Conservation (phyloP, 1,284 basidiomycete genomes). For the Ceratobasidium sp. region DNA sequence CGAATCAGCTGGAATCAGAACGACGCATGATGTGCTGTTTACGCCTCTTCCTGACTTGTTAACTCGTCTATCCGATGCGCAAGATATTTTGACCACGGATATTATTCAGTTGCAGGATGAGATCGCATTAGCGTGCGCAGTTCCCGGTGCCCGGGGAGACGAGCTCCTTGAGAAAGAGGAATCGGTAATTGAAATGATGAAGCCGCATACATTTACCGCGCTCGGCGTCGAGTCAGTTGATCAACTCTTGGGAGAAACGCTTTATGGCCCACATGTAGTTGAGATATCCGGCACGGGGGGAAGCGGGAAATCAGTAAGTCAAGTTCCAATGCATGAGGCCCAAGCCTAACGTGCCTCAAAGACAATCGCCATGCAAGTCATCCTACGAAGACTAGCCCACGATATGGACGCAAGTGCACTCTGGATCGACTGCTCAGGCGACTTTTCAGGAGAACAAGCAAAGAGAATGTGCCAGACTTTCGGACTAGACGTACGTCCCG, state of each 20-base stretch:
- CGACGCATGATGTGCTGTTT: conserved; percentile 65
- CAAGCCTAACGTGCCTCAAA: conserved; percentile 46
- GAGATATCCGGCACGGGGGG: conserved; percentile 68
- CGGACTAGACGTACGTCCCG: conserved; percentile 50
- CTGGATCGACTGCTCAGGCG: conserved; percentile 75
- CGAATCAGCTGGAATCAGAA: conserved; percentile 57
- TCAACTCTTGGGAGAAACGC: conserved; percentile 54
- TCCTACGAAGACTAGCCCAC: conserved; percentile 58
- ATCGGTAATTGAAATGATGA: conserved; percentile 46
- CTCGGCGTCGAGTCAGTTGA: conserved; percentile 59
- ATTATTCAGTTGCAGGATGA: conserved; percentile 57
- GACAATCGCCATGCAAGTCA: conserved; percentile 64
- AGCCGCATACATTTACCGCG: conserved; percentile 45
- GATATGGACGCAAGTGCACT: conserved; percentile 54
- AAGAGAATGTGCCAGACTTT: conserved; percentile 52
- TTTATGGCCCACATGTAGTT: conserved; percentile 58
- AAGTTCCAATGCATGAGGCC: neutral
- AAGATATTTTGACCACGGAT: conserved; percentile 51
- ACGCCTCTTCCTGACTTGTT: conserved; percentile 57
- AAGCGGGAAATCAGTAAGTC: conserved; percentile 68
- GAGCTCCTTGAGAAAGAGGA: conserved; percentile 51
- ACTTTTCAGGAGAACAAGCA: conserved; percentile 63
- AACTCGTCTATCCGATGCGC: conserved; percentile 50
- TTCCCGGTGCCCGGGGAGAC: conserved; percentile 54
- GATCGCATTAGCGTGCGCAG: conserved; percentile 55